Conservation (phyloP, 768 basidiomycete species). For the Boletus subparvulus region DNA sequence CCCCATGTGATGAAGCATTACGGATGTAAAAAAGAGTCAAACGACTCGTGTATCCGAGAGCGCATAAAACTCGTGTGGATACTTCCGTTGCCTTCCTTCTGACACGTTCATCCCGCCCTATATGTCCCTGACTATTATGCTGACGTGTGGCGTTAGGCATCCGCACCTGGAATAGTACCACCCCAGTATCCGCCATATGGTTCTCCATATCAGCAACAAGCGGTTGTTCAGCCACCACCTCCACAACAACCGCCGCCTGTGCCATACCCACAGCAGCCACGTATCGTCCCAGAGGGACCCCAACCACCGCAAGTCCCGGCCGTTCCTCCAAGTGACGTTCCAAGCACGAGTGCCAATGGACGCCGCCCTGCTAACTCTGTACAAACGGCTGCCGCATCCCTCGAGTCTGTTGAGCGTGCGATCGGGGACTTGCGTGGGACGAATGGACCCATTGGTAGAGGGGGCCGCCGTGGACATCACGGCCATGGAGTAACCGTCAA, state of each 20-base stretch:
- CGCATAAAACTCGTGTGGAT: slow-evolving; percentile 49
- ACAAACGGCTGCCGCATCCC: slow-evolving; percentile 70
- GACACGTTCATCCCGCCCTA: slow-evolving; percentile 24
- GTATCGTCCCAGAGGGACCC: slow-evolving; percentile 27
- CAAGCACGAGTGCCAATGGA: slow-evolving; percentile 26
- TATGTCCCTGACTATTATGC: not conserved
- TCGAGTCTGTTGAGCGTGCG: slow-evolving; percentile 68
- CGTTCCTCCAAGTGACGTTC: slow-evolving; percentile 25
- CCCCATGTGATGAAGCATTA: slow-evolving; percentile 41
- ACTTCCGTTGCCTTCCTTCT: slow-evolving; percentile 64
- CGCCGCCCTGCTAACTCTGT: slow-evolving; percentile 49
- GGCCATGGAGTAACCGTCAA: slow-evolving; percentile 30
- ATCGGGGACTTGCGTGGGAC: slow-evolving; percentile 49
- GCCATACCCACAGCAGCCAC: slow-evolving; percentile 28
- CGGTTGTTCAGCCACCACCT: slow-evolving; percentile 32
- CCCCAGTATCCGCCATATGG: slow-evolving; percentile 31
- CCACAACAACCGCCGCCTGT: slow-evolving; percentile 31
- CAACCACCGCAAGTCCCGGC: slow-evolving; percentile 17
- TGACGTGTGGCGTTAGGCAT: slow-evolving; percentile 41
- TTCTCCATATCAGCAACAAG: slow-evolving; percentile 33
- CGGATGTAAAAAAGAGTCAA: slow-evolving; percentile 44
- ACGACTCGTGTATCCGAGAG: slow-evolving; percentile 41
- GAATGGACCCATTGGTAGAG: slow-evolving; percentile 37
- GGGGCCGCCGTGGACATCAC: slow-evolving; percentile 37
- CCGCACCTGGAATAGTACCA: slow-evolving; percentile 41